Evolutionary conservation across 2,329 filamentous ascomycete genomes (phyloP).

Genomic region (Acrocalymma vagum): DNA sequence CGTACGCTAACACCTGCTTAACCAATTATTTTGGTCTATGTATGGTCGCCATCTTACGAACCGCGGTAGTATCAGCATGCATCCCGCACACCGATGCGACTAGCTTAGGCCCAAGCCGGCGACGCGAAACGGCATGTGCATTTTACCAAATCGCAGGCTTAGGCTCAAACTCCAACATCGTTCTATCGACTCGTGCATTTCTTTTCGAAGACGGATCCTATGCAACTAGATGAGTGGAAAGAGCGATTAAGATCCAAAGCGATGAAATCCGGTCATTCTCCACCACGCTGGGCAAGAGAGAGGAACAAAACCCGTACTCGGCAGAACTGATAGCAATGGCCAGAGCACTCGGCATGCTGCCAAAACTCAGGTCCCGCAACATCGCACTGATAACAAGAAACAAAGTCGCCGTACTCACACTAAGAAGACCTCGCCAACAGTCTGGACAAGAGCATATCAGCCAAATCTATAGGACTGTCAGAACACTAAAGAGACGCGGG

Average conservation of each 20-base stretch:
- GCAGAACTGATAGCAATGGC: conserved; percentile 14
- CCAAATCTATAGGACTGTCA: conserved; percentile 12
- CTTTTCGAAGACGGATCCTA: no score
- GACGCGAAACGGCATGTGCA: no score
- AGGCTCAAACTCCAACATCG: no score
- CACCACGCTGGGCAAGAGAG: conserved; percentile 14
- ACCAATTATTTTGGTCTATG: no score
- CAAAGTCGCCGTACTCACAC: conserved; percentile 16
- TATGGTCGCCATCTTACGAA: no score
- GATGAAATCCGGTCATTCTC: conserved; percentile 15
- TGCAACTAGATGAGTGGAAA: no score
- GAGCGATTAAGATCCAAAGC: conserved; percentile 12
- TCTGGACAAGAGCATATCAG: conserved; percentile 12
- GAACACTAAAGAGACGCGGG: conserved; percentile 11
- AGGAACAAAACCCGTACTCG: conserved; percentile 13
- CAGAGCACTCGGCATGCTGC: conserved; percentile 8
- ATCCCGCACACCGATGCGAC: no score
- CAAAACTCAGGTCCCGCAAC: conserved; percentile 14
- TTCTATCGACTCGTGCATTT: no score
- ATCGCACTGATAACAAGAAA: conserved; percentile 16
- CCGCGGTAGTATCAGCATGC: no score
- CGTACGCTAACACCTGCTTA: no score
- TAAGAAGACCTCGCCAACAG: conserved; percentile 14
- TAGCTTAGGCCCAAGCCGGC: no score
- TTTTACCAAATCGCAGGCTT: no score